Evolutionary conservation across 495 filamentous ascomycete species (phyloP), one percentile per base, ranked within the genome.

Genomic region (Podospora pseudoanserina): DNA sequence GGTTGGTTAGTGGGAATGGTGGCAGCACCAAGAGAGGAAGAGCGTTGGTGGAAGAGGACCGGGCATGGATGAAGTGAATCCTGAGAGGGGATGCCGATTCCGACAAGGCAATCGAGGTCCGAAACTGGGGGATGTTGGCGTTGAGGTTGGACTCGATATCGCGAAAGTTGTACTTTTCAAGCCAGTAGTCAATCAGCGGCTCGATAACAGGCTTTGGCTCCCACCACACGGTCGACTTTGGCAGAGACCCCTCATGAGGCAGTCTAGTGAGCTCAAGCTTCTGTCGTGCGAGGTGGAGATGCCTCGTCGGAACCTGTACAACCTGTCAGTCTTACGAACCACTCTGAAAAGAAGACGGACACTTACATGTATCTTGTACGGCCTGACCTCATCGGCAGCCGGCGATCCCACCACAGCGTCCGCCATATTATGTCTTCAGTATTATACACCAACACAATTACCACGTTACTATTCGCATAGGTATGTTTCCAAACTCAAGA

Each of bases 1-100:
- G 77, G 73, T 89, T 91, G 58, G 85, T 87, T 15, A 92, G 86
- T 9, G 91, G 91, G 80, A 91, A 91, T 34, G 86, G 84, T 63
- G 90, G 89, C 55, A 89, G 74, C 61, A 91, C 82, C 19, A 91
- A 80, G 61, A 91, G 74, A 0, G 89, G 88, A 66, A 89, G 77
- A 7, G 87, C 86, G 64, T 81, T 75, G 11, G 75, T 39, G 58
- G 79, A 79, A 15, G 75, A 63, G 30, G 84, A 87, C 20, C 78
- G 80, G 68, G 85, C 79, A 76, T 91, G 87, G 67, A 89, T 75
- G 75, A 85, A 85, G 65, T 87, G 84, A 9, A 86, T 73, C 19
- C 82, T 73, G 0, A 83, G 65, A n/a, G 73, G 70, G 32, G 77
- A 60, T 23, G 74, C 68, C 13, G 73, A 72, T 5, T 34, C 60